Percentiles rank a stretch among this genome's conserved stretches.
Evolutionary conservation across 257 asterid species (phyloP).

Genomic region (Forsythia suspensa): DNA sequence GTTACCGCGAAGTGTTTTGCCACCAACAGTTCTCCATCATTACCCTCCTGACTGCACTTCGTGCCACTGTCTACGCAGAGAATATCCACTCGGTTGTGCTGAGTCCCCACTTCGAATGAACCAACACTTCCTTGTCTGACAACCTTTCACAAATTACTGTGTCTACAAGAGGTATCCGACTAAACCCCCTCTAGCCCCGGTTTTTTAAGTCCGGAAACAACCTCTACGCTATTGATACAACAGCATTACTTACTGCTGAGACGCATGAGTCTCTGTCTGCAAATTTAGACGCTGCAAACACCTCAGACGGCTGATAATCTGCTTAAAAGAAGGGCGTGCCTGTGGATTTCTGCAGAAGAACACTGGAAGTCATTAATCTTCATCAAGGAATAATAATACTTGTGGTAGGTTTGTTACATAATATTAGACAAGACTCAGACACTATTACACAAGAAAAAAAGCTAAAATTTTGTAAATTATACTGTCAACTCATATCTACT

Average conservation of each 20-base stretch:
- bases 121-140: slow-evolving; percentile 64
- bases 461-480: not conserved
- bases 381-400: not conserved
- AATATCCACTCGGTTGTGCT: slow-evolving; percentile 44
- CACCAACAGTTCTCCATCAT: slow-evolving; percentile 22
- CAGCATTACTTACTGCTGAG: slow-evolving; percentile 36
- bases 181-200: slow-evolving; percentile 29
- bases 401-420: not conserved
- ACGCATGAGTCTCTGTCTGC: slow-evolving; percentile 37
- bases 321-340: slow-evolving; percentile 83
- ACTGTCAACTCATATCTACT: not conserved
- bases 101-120: slow-evolving; percentile 91
- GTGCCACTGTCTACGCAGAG: slow-evolving; percentile 44
- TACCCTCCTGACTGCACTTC: slow-evolving; percentile 47
- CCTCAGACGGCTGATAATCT: slow-evolving; percentile 82
- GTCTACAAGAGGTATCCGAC: slow-evolving; percentile 30
- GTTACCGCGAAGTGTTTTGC: slow-evolving; percentile 16
- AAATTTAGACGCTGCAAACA: slow-evolving; percentile 58
- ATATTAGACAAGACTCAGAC: not conserved
- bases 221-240: slow-evolving; percentile 33
- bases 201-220: slow-evolving; percentile 36
- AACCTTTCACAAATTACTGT: slow-evolving; percentile 16
- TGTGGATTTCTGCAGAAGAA: slow-evolving; percentile 64
- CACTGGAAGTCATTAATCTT: not conserved
- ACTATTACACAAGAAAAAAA: not conserved